These are phyloP conservation scores for Oryza punctata DNA, from an alignment of 176 grass and related monocot genomes.

Conservation along the genomic window DNA sequence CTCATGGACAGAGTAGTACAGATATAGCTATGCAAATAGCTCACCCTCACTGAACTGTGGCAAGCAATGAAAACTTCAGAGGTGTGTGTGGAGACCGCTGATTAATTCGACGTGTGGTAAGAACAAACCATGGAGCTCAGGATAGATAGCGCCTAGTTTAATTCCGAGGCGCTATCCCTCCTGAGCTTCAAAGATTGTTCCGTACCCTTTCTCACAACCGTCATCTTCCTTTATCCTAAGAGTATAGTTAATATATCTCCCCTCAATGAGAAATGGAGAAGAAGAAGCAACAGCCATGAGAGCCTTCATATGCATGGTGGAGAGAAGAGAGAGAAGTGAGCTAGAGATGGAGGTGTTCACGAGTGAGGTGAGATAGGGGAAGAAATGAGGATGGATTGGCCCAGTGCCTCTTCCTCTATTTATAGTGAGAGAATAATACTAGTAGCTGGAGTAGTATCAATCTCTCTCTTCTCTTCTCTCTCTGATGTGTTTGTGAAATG, in stretches of 20 bases:
- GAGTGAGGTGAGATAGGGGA: not conserved
- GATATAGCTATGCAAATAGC: not conserved
- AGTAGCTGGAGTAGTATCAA: not conserved
- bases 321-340: not conserved
- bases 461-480: not conserved
- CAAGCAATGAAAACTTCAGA: not conserved
- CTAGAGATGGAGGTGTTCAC: not conserved
- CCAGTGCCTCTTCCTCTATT: slow-evolving; percentile 41
- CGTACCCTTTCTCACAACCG: slow-evolving; percentile 22
- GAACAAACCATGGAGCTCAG: slow-evolving; percentile 67
- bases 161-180: slow-evolving; percentile 60
- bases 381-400: slow-evolving; percentile 38
- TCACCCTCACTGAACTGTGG: not conserved
- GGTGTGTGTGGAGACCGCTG: not conserved
- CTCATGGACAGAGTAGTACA: not conserved
- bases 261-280: not conserved
- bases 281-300: slow-evolving; percentile 1
- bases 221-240: not conserved
- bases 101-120: slow-evolving; percentile 5
- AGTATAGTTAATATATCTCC: too few relatives aligned
- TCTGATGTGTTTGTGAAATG: not conserved
- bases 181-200: slow-evolving; percentile 65
- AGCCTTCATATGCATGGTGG: not conserved
- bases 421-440: slow-evolving; percentile 26
- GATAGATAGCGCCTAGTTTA: slow-evolving; percentile 60